Base-by-base conservation (phyloP, 352 stramenopile species). In the Saprolegnia parasitica region DNA sequence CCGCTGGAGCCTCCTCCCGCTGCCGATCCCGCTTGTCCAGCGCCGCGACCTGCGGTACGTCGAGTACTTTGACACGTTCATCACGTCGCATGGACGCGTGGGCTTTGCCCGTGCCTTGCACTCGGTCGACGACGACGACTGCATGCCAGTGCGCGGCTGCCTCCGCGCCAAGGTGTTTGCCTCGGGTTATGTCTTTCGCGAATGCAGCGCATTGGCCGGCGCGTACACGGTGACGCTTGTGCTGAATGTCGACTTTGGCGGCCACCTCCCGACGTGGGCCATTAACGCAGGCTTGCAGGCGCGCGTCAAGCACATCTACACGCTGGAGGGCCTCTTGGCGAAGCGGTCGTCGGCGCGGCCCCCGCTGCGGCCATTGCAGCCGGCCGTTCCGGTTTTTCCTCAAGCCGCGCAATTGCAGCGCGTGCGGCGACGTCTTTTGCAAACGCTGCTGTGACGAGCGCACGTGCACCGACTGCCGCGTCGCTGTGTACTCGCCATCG, bases 21-120 rank as follows among this genome's bases (percentile, higher is more conserved):
- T 40, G 35, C 52, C 52, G 20, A 60, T 60, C 20, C 52, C 52
- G 20, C 35, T 60, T 42, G 35, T 60, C 24, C 52, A 60, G 35
- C 24, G 52, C 11, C 52, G 52, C 24, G 52, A 60, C 9, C 35
- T 60, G 13, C 20, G 52, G 3, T 60, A 60, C 35, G n/a, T 24
- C 52, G 52, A 60, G 35, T 60, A 60, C 35, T 60, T 60, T 24
- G 52, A 60, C 35, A 60, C 52, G 24, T 60, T 60, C 20, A 24
- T 60, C 11, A 60, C 52, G 35, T 16, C 52, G 35, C 24, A 35
- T 16, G 52, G 52, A 3, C 52, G 52, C 35, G 52, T 60, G 3
- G 52, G 52, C 24, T 60, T 60, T 60, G 52, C 52, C 13, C 52
- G 35, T 3, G 52, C 52, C 13, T 20, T 60, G 24, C 52, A 60